phyloP scores from a whole-genome alignment of 2,329 filamentous ascomycete genomes.

The Hymenoscyphus occultus region DNA sequence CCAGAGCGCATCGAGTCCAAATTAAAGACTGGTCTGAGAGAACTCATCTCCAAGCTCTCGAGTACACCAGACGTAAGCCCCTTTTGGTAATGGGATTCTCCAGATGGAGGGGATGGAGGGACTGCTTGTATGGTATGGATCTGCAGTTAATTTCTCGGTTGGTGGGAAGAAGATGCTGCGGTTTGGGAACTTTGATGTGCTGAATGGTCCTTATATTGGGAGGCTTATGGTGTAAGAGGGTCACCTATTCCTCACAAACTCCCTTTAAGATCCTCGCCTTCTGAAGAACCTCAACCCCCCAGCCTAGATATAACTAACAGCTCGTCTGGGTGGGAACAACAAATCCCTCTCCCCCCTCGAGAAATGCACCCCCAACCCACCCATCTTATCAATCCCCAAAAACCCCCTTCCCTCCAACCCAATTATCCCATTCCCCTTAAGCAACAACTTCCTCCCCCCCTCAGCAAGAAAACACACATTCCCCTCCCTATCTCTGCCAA shows the following conservation, averaged over 20 bases:
- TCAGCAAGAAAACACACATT: background rate
- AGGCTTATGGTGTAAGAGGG: background rate
- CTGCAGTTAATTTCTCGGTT: constrained; percentile 58
- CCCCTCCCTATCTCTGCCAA: background rate
- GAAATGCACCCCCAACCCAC: background rate
- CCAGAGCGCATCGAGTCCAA: constrained; percentile 55
- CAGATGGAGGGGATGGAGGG: constrained; percentile 62
- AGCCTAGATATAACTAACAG: background rate
- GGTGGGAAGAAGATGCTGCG: constrained; percentile 47
- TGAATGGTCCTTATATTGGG: constrained; percentile 34
- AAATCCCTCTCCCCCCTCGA: background rate
- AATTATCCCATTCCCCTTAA: background rate
- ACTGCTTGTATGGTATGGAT: constrained; percentile 57
- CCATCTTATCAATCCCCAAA: background rate
- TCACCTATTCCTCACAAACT: no score
- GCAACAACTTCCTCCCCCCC: background rate
- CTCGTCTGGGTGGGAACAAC: background rate
- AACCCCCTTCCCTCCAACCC: no score
- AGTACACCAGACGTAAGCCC: constrained; percentile 57
- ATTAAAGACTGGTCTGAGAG: constrained; percentile 57
- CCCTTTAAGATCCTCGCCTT: no score
- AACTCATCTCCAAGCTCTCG: constrained; percentile 64
- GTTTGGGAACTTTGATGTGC: constrained; percentile 51
- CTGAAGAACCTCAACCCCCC: no score
- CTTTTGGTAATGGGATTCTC: constrained; percentile 58